Evolutionary conservation across 768 basidiomycete genomes (phyloP), one percentile per base, ranked within the genome.

Genomic region (Leccinum incarnatum): DNA sequence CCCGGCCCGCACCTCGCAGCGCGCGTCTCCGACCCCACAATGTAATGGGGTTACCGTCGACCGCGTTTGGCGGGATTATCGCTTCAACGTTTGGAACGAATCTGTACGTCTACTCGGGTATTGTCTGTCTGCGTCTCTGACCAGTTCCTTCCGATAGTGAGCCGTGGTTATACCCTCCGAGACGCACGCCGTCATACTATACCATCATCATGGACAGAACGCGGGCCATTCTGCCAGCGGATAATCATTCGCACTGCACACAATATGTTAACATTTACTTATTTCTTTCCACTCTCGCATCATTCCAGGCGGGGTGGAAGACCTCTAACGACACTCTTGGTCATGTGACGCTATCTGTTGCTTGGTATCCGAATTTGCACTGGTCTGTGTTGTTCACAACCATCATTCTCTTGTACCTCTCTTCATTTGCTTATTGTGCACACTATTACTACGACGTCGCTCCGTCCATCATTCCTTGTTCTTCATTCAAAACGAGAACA

Each of bases 1-100:
- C 62, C 52, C 75, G 56, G 42, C 74, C 66, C 71, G 65, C 65
- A 64, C 65, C 6, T 71, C 70, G 40, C 65, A 72, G 23, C 72
- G 73, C n/a, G 67, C 74, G 29, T 71, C 70, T 40, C 68, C 73
- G 54, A 54, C 75, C 61, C 68, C 73, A 25, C 75, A 76, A 29
- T 76, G 75, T 55, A 79, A 77, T 56, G 86, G 86, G 17, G 77
- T 88, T 65, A 81, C 78, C 2, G 83, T 89, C 52, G 86, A 88
- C 69, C 83, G 80, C 58, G 74, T 84, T 55, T 88, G 86, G 84
- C 78, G 82, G 62, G 87, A 89, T 66, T 78, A 85, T 72, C 81
- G 83, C 56, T 83, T 84, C 67, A 84, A 76, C 65, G 77, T 87
- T 63, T 86, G 85, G 85, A 79, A 78, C 59, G 82, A 85, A 54